phyloP scores from a whole-genome alignment of 169 alveolate species.

The Eimeria sp. region DNA sequence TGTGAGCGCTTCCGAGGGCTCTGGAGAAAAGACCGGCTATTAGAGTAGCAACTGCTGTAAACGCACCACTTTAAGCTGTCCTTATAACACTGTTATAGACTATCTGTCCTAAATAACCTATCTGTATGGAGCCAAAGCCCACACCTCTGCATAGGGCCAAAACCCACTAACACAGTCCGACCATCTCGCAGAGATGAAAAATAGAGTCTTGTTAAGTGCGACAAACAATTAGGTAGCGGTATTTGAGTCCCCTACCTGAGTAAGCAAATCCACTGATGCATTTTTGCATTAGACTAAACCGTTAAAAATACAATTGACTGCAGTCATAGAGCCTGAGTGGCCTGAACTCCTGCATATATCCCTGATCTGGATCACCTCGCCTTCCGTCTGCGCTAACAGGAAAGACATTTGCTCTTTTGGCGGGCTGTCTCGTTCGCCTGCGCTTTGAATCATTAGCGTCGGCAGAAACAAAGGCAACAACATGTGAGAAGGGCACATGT shows the following conservation, averaged over 20 bases:
- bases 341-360: neutral
- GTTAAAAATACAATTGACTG: conserved; percentile 8
- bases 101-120: neutral
- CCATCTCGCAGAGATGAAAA: neutral
- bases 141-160: neutral
- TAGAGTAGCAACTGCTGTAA: neutral
- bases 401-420: neutral
- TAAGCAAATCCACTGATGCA: neutral
- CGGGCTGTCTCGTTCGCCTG: neutral
- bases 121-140: neutral
- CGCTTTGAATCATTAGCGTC: conserved; percentile 7
- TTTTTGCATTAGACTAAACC: neutral
- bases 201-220: neutral
- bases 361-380: neutral
- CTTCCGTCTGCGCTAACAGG: neutral
- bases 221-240: neutral
- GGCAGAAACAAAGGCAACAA: conserved; percentile 38
- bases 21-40: no score
- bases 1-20: neutral
- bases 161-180: neutral
- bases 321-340: neutral
- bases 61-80: neutral
- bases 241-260: neutral
- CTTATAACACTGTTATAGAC: neutral
- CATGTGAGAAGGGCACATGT: conserved; percentile 14